Evolutionary conservation across 2,329 filamentous ascomycete genomes (phyloP).

Genomic region (Chrysoporthe austroafricana): DNA sequence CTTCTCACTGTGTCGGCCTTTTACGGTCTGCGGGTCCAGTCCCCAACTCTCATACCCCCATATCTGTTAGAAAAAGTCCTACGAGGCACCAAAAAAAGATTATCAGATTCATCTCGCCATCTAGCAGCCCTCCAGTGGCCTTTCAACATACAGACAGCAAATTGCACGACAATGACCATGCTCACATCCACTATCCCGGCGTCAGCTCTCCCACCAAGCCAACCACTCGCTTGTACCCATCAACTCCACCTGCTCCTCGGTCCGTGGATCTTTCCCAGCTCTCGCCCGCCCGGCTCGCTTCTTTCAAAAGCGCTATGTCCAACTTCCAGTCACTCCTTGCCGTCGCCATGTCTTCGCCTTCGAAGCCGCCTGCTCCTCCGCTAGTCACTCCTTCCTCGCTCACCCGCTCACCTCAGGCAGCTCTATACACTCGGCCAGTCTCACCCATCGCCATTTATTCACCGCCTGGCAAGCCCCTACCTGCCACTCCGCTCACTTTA

Average conservation of each 20-base stretch:
- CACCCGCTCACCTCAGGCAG: background rate
- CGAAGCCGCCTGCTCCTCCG: background rate
- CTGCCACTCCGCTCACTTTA: background rate
- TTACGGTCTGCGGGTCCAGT: conserved; percentile 14
- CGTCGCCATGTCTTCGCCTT: conserved; percentile 3
- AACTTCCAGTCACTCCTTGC: conserved; percentile 7
- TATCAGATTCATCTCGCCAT: conserved; percentile 13
- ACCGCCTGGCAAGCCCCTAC: background rate
- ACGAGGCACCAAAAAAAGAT: conserved; percentile 16
- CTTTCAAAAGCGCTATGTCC: conserved; percentile 7
- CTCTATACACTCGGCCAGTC: background rate
- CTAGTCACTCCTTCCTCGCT: background rate
- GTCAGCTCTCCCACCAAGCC: conserved; percentile 1
- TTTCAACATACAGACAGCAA: background rate
- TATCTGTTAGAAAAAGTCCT: conserved; percentile 4
- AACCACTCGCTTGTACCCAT: background rate
- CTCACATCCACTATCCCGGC: background rate
- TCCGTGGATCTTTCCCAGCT: conserved; percentile 6
- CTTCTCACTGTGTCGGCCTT: conserved; percentile 8
- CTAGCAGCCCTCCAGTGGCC: background rate
- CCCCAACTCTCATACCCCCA: background rate
- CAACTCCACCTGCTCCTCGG: background rate
- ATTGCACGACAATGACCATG: background rate
- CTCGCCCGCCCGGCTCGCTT: conserved; percentile 7
- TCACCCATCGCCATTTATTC: conserved; percentile 4